A percentile compares a stretch with the other conserved stretches of the same genome.
These are phyloP conservation scores for Lithospermum erythrorhizon DNA, from an alignment of 257 asterid genomes.

Conservation along the genomic window DNA sequence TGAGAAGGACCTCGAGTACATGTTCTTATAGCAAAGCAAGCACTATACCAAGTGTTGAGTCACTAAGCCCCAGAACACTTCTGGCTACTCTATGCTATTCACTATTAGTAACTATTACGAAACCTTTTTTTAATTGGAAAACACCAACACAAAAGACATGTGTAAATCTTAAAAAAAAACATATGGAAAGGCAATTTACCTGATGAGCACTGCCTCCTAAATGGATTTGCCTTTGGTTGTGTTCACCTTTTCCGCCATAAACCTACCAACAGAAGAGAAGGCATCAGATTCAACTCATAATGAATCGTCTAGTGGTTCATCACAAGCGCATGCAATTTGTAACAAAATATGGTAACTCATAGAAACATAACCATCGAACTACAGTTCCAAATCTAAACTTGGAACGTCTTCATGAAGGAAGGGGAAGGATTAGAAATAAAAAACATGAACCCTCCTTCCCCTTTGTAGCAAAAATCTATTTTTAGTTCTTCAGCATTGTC, in stretches of 20 bases:
- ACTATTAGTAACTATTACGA: no score
- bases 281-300: background rate
- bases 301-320: background rate
- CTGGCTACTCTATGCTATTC: no score
- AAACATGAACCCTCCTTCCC: background rate
- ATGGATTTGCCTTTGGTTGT: conserved; percentile 80
- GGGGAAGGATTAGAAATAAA: background rate
- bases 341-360: background rate
- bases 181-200: conserved; percentile 24
- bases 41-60: no score
- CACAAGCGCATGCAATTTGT: background rate
- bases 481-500: background rate
- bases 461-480: no score
- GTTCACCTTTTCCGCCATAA: conserved; percentile 85
- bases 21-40: no score
- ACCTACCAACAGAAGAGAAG: conserved; percentile 39
- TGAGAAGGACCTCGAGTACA: no score
- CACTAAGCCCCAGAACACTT: no score
- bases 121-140: no score
- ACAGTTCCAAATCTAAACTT: background rate
- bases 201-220: conserved; percentile 79
- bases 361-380: background rate
- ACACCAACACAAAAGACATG: no score
- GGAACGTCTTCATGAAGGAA: background rate
- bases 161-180: background rate